Evolutionary conservation across 2,329 filamentous ascomycete species (phyloP).

Genomic region (Gnomoniopsis sp.): DNA sequence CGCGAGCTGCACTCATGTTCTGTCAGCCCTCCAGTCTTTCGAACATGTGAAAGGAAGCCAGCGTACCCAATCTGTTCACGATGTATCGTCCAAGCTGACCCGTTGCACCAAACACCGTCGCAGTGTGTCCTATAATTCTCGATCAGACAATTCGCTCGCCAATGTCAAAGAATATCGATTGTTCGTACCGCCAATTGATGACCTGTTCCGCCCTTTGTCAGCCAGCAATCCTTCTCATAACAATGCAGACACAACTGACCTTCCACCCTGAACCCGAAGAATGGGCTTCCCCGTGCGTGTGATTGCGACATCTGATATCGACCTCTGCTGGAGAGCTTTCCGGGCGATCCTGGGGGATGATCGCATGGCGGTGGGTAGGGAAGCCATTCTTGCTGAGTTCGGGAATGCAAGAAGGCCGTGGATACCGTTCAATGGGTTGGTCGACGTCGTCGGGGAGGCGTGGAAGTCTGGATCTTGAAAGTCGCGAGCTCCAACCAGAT

Average conservation of each 20-base stretch:
- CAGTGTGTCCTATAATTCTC: constrained; percentile 73
- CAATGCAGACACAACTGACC: constrained; percentile 52
- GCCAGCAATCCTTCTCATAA: constrained; percentile 23
- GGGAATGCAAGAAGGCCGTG: constrained; percentile 29
- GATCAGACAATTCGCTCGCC: constrained; percentile 8
- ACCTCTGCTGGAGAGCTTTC: constrained; percentile 48
- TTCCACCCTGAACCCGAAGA: constrained; percentile 81
- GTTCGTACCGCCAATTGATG: constrained; percentile 75
- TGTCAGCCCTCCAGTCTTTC: constrained; percentile 20
- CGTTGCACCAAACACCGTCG: constrained; percentile 95
- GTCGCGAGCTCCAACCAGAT: constrained; percentile 14
- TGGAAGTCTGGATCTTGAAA: constrained; percentile 23
- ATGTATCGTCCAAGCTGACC: constrained; percentile 96
- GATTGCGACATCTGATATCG: constrained; percentile 80
- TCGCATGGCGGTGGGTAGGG: constrained; percentile 55
- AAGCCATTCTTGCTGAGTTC: constrained; percentile 46
- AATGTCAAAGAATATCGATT: neutral
- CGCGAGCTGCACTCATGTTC: constrained; percentile 59
- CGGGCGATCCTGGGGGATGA: constrained; percentile 45
- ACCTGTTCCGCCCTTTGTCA: constrained; percentile 46
- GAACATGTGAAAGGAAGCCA: constrained; percentile 14
- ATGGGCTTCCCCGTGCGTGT: constrained; percentile 96
- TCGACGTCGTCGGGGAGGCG: constrained; percentile 14
- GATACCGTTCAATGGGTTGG: constrained; percentile 27
- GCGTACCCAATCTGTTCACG: constrained; percentile 80